Percentiles rank a stretch among this genome's conserved stretches.
phyloP scores from a whole-genome alignment of 108 stramenopile genomes.

The Aureococcus anophagefferens region DNA sequence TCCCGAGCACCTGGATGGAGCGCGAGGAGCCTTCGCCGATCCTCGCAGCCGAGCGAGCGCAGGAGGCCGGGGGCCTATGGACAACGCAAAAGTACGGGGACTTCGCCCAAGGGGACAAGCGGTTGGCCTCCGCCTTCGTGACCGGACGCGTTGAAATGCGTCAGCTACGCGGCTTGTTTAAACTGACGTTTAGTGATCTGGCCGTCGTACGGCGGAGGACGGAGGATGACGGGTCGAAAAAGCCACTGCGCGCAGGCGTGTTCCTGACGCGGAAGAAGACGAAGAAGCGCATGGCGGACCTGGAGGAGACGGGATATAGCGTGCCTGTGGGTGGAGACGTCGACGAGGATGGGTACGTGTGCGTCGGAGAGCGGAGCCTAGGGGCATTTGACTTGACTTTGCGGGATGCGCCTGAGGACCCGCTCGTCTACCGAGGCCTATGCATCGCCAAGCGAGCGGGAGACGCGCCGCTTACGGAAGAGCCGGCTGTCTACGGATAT shows the following conservation, averaged over 20 bases:
- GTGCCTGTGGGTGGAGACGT: slow-evolving; percentile 6
- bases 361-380: background rate
- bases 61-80: slow-evolving; percentile 31
- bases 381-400: slow-evolving; percentile 30
- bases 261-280: slow-evolving; percentile 46
- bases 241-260: slow-evolving; percentile 9
- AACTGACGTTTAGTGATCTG: slow-evolving; percentile 22
- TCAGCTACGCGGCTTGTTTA: slow-evolving; percentile 27
- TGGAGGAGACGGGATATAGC: slow-evolving; percentile 33
- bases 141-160: slow-evolving; percentile 27
- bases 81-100: slow-evolving; percentile 32
- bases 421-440: slow-evolving; percentile 15
- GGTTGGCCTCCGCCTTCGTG: slow-evolving; percentile 13
- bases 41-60: slow-evolving; percentile 21
- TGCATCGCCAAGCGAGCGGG: slow-evolving; percentile 27
- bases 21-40: too few relatives aligned
- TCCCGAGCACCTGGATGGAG: too few relatives aligned
- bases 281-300: slow-evolving; percentile 45
- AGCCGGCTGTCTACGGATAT: slow-evolving; percentile 35
- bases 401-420: slow-evolving; percentile 21
- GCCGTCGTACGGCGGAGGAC: slow-evolving; percentile 15
- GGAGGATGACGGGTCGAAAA: background rate
- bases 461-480: slow-evolving; percentile 29
- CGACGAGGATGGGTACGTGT: slow-evolving; percentile 21
- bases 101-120: slow-evolving; percentile 20